These are phyloP conservation scores for Epichloe glyceriae DNA, from an alignment of 2,329 filamentous ascomycete species.

Conservation along the genomic window DNA sequence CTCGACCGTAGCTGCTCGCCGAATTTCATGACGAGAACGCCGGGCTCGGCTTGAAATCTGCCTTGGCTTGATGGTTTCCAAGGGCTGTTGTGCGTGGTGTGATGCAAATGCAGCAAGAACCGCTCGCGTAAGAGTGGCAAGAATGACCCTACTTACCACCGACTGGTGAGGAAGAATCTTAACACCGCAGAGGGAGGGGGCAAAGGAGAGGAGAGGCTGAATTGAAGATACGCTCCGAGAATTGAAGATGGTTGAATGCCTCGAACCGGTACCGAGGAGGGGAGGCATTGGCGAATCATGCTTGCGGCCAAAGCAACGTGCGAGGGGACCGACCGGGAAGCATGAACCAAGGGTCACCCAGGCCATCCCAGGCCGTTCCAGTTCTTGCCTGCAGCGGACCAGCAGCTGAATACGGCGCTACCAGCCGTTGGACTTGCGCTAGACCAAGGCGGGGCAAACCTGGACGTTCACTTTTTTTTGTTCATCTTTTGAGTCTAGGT, in stretches of 20 bases:
- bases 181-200: background rate
- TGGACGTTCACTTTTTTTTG: background rate
- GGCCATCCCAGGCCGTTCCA: background rate
- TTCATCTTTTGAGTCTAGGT: background rate
- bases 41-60: constrained; percentile 29
- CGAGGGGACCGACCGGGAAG: background rate
- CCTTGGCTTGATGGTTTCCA: constrained; percentile 25
- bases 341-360: background rate
- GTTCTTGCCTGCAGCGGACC: background rate
- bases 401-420: background rate
- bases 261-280: background rate
- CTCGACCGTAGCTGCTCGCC: constrained; percentile 93
- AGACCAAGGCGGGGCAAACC: background rate
- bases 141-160: background rate
- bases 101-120: background rate
- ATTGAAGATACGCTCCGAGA: background rate
- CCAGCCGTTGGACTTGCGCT: background rate
- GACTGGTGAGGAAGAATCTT: background rate
- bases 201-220: background rate
- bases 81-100: constrained; percentile 22
- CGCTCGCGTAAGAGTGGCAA: background rate
- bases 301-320: constrained; percentile 12
- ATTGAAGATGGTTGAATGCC: background rate
- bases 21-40: constrained; percentile 62
- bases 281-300: constrained; percentile 14